phyloP scores from a whole-genome alignment of 805 yeast genomes.

The Citeromyces matritensis region DNA sequence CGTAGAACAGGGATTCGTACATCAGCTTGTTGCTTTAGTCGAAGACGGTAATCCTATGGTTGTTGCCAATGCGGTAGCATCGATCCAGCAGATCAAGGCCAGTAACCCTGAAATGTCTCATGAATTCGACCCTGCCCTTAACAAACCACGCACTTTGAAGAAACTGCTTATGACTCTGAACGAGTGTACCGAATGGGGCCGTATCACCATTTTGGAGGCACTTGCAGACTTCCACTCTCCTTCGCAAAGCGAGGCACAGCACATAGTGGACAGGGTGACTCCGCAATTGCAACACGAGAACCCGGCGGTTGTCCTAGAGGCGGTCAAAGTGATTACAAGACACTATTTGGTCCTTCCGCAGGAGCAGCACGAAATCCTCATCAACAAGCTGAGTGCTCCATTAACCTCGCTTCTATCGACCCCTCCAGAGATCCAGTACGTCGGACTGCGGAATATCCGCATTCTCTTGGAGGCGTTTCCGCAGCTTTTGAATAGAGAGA shows the following conservation, averaged over 20 bases:
- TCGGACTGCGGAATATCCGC: constrained; percentile 81
- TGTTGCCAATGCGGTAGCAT: constrained; percentile 83
- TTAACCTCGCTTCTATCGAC: constrained; percentile 76
- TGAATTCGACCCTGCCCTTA: constrained; percentile 5
- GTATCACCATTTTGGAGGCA: constrained; percentile 78
- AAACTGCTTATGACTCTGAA: constrained; percentile 73
- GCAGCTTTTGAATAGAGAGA: constrained; percentile 54
- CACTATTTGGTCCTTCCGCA: constrained; percentile 37
- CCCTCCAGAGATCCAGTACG: constrained; percentile 91
- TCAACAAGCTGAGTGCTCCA: constrained; percentile 71
- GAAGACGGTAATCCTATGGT: constrained; percentile 94
- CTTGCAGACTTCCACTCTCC: constrained; percentile 53
- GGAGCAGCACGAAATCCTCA: constrained; percentile 14
- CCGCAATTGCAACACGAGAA: constrained; percentile 97
- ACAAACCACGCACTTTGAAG: constrained; percentile 18
- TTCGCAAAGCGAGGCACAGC: constrained; percentile 53
- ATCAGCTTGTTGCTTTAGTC: constrained; percentile 46
- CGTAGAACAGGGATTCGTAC: constrained; percentile 75
- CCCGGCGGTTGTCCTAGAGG: constrained; percentile 82
- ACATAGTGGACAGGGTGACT: constrained; percentile 75
- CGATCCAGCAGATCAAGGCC: constrained; percentile 61
- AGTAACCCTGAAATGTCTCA: constrained; percentile 20
- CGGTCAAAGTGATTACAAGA: constrained; percentile 67
- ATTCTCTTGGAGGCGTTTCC: constrained; percentile 86
- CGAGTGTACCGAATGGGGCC: constrained; percentile 99